A percentile compares a stretch with the other conserved stretches of the same genome.
Conservation (phyloP, 2,329 filamentous ascomycete genomes). For the Orbilia javanica region DNA sequence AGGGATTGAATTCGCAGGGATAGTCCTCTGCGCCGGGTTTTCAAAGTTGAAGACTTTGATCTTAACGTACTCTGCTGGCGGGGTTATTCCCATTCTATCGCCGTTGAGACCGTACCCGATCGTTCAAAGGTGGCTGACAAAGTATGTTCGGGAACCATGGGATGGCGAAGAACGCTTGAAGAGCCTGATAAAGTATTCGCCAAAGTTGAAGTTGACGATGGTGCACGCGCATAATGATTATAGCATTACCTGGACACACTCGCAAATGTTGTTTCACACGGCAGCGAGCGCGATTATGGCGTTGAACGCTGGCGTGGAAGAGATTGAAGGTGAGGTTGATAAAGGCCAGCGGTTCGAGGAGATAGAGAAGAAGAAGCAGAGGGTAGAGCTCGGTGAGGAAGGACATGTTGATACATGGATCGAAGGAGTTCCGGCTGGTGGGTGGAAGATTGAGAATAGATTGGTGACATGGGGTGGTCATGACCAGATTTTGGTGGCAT, state of each 20-base stretch:
- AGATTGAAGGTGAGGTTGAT: constrained; percentile 57
- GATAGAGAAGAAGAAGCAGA: constrained; percentile 59
- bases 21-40: constrained; percentile 85
- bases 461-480: constrained; percentile 62
- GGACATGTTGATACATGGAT: constrained; percentile 61
- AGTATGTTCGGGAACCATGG: constrained; percentile 84
- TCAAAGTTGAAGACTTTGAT: constrained; percentile 79
- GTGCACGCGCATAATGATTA: constrained; percentile 84
- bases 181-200: constrained; percentile 69
- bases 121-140: constrained; percentile 73
- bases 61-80: constrained; percentile 81
- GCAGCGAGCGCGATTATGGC: constrained; percentile 70
- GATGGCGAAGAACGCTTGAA: constrained; percentile 76
- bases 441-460: constrained; percentile 61
- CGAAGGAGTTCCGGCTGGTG: constrained; percentile 59
- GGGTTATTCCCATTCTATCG: constrained; percentile 81
- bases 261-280: constrained; percentile 74
- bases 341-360: constrained; percentile 63
- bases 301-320: constrained; percentile 61
- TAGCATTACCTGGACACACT: constrained; percentile 83
- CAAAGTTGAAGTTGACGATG: constrained; percentile 75
- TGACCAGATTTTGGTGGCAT: constrained; percentile 38
- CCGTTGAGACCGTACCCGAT: constrained; percentile 78
- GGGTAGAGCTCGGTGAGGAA: constrained; percentile 59
- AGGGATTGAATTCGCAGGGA: constrained; percentile 78